Conservation (phyloP, 305 asterid genomes). For the Lippia alba region DNA sequence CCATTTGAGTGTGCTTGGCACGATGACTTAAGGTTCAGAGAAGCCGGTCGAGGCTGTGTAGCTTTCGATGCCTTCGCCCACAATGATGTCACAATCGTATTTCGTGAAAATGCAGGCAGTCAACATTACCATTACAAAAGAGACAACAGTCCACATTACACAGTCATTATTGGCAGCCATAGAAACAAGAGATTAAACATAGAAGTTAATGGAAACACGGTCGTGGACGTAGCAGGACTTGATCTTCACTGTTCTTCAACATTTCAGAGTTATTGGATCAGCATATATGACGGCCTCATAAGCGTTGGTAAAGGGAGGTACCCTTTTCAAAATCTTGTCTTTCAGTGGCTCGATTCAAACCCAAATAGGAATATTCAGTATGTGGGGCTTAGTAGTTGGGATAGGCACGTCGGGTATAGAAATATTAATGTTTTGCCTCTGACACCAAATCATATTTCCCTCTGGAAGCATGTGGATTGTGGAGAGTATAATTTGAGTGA, state of each 20-base stretch:
- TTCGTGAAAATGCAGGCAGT: constrained; percentile 88
- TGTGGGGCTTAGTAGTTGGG: constrained; percentile 99
- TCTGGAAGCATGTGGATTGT: constrained; percentile 88
- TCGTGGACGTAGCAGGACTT: constrained; percentile 81
- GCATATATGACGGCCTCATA: constrained; percentile 87
- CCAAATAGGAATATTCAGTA: constrained; percentile 88
- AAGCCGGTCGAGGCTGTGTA: constrained; percentile 96
- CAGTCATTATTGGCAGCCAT: constrained; percentile 95
- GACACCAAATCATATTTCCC: constrained; percentile 72
- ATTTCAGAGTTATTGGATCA: constrained; percentile 94
- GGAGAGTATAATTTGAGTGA: constrained; percentile 53
- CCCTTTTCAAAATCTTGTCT: constrained; percentile 94
- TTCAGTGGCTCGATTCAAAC: constrained; percentile 89
- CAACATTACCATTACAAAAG: constrained; percentile 96
- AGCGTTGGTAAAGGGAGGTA: constrained; percentile 96
- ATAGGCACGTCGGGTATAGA: constrained; percentile 90
- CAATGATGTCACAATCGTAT: constrained; percentile 90
- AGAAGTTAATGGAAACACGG: constrained; percentile 84
- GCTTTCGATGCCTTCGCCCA: constrained; percentile 97
- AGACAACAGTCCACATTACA: constrained; percentile 90
- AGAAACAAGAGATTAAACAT: constrained; percentile 81
- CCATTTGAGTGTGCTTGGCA: constrained; percentile 97
- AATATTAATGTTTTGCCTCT: constrained; percentile 86
- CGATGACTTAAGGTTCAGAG: constrained; percentile 79
- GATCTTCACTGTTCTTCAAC: constrained; percentile 85